Evolutionary conservation across 2,329 filamentous ascomycete species (phyloP), one percentile per base, ranked within the genome.

Genomic region (Bimuria novae-zelandiae): DNA sequence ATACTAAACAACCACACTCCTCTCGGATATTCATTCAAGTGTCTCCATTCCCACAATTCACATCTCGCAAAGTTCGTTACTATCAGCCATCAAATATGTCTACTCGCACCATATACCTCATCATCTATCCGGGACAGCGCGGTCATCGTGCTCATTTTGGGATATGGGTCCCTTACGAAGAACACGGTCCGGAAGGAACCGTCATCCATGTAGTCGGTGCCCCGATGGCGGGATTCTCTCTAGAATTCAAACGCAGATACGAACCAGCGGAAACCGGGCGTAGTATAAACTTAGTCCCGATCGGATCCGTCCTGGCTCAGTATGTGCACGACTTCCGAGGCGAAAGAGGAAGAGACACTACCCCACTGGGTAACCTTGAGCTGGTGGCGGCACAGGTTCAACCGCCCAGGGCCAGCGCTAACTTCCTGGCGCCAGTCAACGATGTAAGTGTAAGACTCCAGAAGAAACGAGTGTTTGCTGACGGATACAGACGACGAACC

Each of bases 351-450:
- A 57, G 29, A 7, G 64, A 72, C 42, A 52, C 32, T n/a, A 49
- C 25, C 7, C 65, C 71, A 2, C 55, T 41, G 25, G 60, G 59
- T 12, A 49, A 61, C 12, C 50, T 74, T 10, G 69, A 73, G 42
- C 16, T 62, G 32, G 64, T 57, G 11, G 72, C 71, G 5, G 39
- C 39, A 6, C 57, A 69, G 41, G 46, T 73, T 7, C 61, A 60
- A 2, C 58, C 70, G 2, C 69, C 70, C 2, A 37, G 65, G 5
- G 61, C 67, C n/a, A 71, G 64, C 45, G 47, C 69, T 42, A 70
- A 72, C 35, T 73, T 72, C 30, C 55, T 70, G 51, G 69, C 68
- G 2, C 69, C 71, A 3, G 68, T 73, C 2, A 73, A 71, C 19
- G 65, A 70, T 58, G 70, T 73, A 49, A 53, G 44, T n/a, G n/a